Evolutionary conservation across 306 rosid genomes (phyloP), one percentile per base, ranked within the genome.

Genomic region (Mimosa bimucronata): DNA sequence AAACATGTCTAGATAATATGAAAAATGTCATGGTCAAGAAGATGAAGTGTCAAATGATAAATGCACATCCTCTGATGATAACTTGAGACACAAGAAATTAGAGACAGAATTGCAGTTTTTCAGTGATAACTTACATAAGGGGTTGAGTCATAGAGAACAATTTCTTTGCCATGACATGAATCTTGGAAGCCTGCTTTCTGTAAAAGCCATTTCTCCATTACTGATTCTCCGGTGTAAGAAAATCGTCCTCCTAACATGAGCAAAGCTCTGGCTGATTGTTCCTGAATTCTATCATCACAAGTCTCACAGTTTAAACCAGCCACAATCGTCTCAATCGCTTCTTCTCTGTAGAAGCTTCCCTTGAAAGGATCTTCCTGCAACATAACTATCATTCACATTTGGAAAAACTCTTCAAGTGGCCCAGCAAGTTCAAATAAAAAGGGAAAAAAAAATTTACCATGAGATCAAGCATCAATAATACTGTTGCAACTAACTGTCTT

Each of bases 341-440:
- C 98, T 86, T 86, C 89, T 86, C 98, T 89, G 78, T 87, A 90
- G 73, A 90, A 75, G 80, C 97, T 94, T 41, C 87, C 80, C 55
- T 80, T 85, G 71, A 77, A 71, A 80, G 89, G 83, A 78, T 90
- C 92, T 80, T 87, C 97, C 98, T 94, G 94, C 92, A 90, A 88
- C 76, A 87, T 79, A 80, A 83, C 94, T 89, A 90, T 55, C 89
- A 55, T 55, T 55, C 90, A 86, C 90, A 87, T 92, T 77, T 75
- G 88, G 84, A 73, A 89, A n/a, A 80, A 15, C 58, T 50, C 58
- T 50, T 50, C 23, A 18, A 50, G 58, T 18, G 23, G 23, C 23
- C 53, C 21, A 7, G 19, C 21, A 16, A 50, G 58, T 50, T 50
- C 15, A 18, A 50, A 11, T 45, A 45, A 50, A 18, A 6, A 19